Base-by-base conservation (phyloP, 306 rosid species). In the Lotus japonicus region DNA sequence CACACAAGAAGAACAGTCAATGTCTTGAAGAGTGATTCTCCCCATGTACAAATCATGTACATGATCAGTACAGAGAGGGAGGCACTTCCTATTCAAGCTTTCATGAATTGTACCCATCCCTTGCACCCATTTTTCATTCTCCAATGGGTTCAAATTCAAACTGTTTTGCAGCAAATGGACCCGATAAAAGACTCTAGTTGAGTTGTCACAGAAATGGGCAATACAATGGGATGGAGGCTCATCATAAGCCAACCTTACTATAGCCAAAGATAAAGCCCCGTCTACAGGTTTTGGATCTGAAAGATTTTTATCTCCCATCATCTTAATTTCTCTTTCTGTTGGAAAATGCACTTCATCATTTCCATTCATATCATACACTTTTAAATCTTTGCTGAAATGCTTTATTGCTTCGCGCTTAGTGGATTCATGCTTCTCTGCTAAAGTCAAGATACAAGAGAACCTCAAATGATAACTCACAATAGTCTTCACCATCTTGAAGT, bases 401-500 rank as follows among this genome's bases (percentile, higher is more conserved):
- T 80, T 84, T 71, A 89, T 89, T 41, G 90, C 86, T 78, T 89
- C 92, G 1, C 61, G 72, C 83, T 92, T 92, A 35, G 95, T 80
- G 51, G 95, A 87, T 72, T 87, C 96, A 64, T 89, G 96, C 75
- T 89, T 89, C 81, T 89, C 95, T 11, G 98, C 98, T 69, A 92
- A 59, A 58, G 96, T 89, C 84, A 89, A 69, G 58, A 92, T 86
- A 65, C 98, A 92, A 17, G 98, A 92, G 82, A 92, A 92, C 80
- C 96, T 89, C 83, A 92, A 55, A 78, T 92, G 98, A 84, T 89
- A 92, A 59, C 74, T 73, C 19, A 89, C 92, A 71, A 87, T 58
- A 68, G 87, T 92, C 78, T 92, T 92, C 54, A 92, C 92, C 76
- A 35, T 74, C 84, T 83, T 83, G 72, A 89, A 89, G 94, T 89